Base-by-base conservation (phyloP, 257 asterid species). In the Ophiorrhiza pumila region DNA sequence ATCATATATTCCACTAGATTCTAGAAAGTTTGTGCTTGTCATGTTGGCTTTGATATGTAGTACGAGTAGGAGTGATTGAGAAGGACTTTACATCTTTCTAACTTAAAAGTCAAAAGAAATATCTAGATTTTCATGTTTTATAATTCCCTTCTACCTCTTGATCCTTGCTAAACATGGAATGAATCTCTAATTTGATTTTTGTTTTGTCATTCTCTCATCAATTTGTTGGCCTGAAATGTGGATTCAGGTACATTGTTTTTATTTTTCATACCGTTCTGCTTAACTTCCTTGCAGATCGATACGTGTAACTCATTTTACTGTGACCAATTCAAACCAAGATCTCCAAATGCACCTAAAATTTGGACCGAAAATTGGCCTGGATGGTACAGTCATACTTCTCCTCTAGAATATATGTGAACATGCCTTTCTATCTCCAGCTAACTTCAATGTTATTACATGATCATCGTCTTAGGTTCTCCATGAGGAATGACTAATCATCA, bases 301-400 rank as follows among this genome's bases (percentile, higher is more conserved):
- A 89, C 98, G 15, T 89, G 96, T 85, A 93, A 93, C 80, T 86
- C 91, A 46, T 91, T 91, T 87, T 91, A 91, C 85, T 91, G 98
- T 72, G 97, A 93, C 68, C 74, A 83, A 58, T 93, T 87, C 87
- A 87, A 89, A 73, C 96, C 97, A 74, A 79, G 80, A 71, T 84
- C 92, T 74, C 96, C 96, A 42, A 74, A 86, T 77, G 87, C 78
- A 78, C 98, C 98, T 45, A 90, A 87, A 80, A 71, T 93, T 70
- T 93, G 98, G 98, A 93, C 98, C 15, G 98, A 93, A 80, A 93
- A 93, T 83, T 93, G 98, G 98, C 96, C 97, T 39, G 98, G 98
- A 78, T 93, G 98, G 98, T 93, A 68, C 84, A 43, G 85, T 80
- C 63, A 69, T 73, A 22, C 71, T 50, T 71, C 42, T 49, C 23